Percentiles rank a stretch among this genome's conserved stretches.
Conservation (phyloP, 495 filamentous ascomycete species). For the Emericellopsis terricola region DNA sequence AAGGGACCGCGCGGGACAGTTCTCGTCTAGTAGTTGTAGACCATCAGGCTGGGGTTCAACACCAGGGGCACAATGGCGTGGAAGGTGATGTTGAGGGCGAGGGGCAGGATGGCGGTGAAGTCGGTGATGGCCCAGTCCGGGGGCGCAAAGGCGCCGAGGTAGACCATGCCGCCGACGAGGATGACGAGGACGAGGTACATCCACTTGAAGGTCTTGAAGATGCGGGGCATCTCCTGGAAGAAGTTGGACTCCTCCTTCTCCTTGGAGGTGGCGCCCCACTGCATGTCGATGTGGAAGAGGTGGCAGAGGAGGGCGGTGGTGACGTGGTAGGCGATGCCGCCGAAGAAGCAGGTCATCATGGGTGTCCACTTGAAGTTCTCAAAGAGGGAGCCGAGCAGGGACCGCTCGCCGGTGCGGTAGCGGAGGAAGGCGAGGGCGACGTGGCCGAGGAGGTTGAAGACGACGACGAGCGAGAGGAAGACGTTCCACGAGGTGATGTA, state of each 20-base stretch:
- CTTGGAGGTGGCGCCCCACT: slow-evolving; percentile 45
- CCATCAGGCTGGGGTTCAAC: slow-evolving; percentile 48
- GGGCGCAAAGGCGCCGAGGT: too few relatives aligned
- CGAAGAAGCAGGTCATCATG: slow-evolving; percentile 42
- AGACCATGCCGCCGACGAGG: slow-evolving; percentile 19
- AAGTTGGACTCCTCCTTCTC: slow-evolving; percentile 42
- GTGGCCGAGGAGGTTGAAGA: slow-evolving; percentile 38
- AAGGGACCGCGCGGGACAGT: too few relatives aligned
- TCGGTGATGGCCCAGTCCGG: slow-evolving; percentile 34
- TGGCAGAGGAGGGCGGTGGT: slow-evolving; percentile 41
- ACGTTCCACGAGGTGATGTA: slow-evolving; percentile 44
- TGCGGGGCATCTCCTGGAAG: slow-evolving; percentile 37
- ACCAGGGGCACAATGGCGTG: slow-evolving; percentile 43
- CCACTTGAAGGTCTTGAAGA: slow-evolving; percentile 38
- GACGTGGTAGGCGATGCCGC: slow-evolving; percentile 46
- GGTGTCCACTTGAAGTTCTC: slow-evolving; percentile 48
- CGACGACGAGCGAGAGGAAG: slow-evolving; percentile 35
- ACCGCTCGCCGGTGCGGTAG: slow-evolving; percentile 28
- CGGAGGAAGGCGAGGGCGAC: slow-evolving; percentile 33
- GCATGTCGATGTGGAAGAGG: slow-evolving; percentile 43
- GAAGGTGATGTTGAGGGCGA: slow-evolving; percentile 29
- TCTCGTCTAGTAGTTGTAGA: slow-evolving; percentile 41
- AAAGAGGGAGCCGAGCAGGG: slow-evolving; percentile 21
- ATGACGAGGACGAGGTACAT: slow-evolving; percentile 36
- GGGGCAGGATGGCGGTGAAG: slow-evolving; percentile 40